Percentiles rank a stretch among this genome's conserved stretches.
Evolutionary conservation across 129 eudicot genomes (phyloP).

Genomic region (Rutidosis leptorrhynchoides): DNA sequence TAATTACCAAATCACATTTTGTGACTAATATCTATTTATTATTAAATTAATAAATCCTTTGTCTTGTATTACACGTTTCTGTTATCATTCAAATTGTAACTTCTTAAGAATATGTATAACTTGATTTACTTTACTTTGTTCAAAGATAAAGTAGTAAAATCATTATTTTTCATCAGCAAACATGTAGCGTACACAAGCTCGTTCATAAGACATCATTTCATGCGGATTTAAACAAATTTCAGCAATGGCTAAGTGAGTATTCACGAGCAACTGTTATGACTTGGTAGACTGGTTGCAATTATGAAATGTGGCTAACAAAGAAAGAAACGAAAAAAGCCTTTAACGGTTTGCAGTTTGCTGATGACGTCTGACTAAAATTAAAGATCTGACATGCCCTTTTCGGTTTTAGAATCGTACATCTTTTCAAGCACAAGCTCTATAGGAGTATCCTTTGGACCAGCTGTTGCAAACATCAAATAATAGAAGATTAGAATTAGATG

Average conservation of each 20-base stretch:
- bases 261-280: not conserved
- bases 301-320: not conserved
- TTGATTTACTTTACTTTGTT: too few relatives aligned
- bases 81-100: not conserved
- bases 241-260: not conserved
- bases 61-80: too few relatives aligned
- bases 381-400: constrained; percentile 86
- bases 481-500: too few relatives aligned
- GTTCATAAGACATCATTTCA: not conserved
- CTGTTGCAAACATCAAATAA: constrained; percentile 42
- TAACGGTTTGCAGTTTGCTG: not conserved
- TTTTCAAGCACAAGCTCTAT: constrained; percentile 68
- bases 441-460: constrained; percentile 87
- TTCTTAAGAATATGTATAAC: too few relatives aligned
- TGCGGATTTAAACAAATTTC: not conserved
- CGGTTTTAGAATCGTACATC: constrained; percentile 71
- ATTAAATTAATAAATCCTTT: too few relatives aligned
- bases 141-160: not conserved
- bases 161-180: not conserved
- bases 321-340: not conserved
- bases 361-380: constrained; percentile 8
- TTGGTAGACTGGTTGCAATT: not conserved
- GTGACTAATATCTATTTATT: too few relatives aligned
- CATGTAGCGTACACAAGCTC: not conserved
- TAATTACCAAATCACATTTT: too few relatives aligned